phyloP scores from a whole-genome alignment of 768 basidiomycete genomes.

The Strobilomyces dryophilus region DNA sequence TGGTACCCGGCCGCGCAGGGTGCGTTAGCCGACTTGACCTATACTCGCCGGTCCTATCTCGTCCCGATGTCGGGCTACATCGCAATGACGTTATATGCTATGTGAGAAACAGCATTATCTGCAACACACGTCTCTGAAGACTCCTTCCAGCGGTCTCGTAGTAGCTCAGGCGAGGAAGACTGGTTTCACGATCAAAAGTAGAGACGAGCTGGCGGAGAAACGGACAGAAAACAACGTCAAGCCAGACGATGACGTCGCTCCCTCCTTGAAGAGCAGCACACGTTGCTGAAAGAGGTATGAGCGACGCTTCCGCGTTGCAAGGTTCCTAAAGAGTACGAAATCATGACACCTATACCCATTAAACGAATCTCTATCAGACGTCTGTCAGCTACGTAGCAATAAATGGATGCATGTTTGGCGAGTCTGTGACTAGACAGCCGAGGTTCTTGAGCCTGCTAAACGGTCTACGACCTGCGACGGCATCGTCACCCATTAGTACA shows the following conservation, averaged over 20 bases:
- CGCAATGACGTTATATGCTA: constrained; percentile 53
- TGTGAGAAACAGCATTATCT: constrained; percentile 36
- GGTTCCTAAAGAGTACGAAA: neutral
- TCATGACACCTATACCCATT: constrained; percentile 9
- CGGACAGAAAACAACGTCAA: neutral
- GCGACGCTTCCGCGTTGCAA: constrained; percentile 1
- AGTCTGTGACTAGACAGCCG: constrained; percentile 49
- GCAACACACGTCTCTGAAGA: neutral
- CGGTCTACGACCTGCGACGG: constrained; percentile 65
- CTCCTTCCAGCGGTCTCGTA: constrained; percentile 44
- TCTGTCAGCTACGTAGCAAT: constrained; percentile 6
- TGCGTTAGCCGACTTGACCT: constrained; percentile 45
- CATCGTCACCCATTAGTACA: constrained; percentile 3
- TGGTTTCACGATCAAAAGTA: constrained; percentile 48
- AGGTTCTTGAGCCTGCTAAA: constrained; percentile 73
- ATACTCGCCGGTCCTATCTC: constrained; percentile 53
- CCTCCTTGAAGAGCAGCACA: constrained; percentile 6
- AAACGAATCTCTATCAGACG: constrained; percentile 6
- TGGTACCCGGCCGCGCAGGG: constrained; percentile 66
- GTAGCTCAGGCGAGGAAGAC: constrained; percentile 44
- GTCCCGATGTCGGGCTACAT: constrained; percentile 57
- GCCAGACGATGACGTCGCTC: neutral
- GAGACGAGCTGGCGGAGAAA: constrained; percentile 37
- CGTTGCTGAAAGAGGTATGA: constrained; percentile 13
- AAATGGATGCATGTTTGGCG: neutral